Conservation (phyloP, 2,329 filamentous ascomycete species). For the Trichoderma breve region DNA sequence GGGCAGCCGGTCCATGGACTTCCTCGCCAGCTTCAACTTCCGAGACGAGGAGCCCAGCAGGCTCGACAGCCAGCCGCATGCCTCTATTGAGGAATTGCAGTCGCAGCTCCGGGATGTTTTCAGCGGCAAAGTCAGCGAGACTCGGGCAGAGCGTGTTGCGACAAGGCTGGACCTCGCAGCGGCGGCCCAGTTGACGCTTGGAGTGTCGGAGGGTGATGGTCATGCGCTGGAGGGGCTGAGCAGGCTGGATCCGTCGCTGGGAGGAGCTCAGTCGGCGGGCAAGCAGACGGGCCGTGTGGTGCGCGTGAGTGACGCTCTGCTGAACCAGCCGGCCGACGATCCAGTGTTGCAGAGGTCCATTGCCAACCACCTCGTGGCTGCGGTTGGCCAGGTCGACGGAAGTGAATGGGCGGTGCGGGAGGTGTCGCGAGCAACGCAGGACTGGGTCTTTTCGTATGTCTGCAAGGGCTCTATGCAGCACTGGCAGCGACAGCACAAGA, state of each 20-base stretch:
- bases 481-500: slow-evolving; percentile 51
- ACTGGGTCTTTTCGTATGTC: slow-evolving; percentile 54
- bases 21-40: slow-evolving; percentile 39
- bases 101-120: slow-evolving; percentile 43
- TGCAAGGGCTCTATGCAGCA: slow-evolving; percentile 53
- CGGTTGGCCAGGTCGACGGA: slow-evolving; percentile 45
- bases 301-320: slow-evolving; percentile 44
- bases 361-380: slow-evolving; percentile 47
- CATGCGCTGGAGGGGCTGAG: slow-evolving; percentile 33
- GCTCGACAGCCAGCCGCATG: slow-evolving; percentile 29
- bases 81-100: slow-evolving; percentile 46
- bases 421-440: slow-evolving; percentile 44
- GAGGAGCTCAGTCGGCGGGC: slow-evolving; percentile 28
- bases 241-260: slow-evolving; percentile 37
- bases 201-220: slow-evolving; percentile 38
- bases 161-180: slow-evolving; percentile 47
- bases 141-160: slow-evolving; percentile 50
- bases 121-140: slow-evolving; percentile 43
- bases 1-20: slow-evolving; percentile 35
- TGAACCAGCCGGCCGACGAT: slow-evolving; percentile 49
- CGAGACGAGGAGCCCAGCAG: slow-evolving; percentile 7
- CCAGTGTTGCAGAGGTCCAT: slow-evolving; percentile 49
- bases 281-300: slow-evolving; percentile 39
- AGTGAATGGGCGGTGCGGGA: slow-evolving; percentile 50
- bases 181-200: slow-evolving; percentile 44